Base-by-base conservation (phyloP, 192 early-diverging fungal species). In the Ambispora gerdemannii region DNA sequence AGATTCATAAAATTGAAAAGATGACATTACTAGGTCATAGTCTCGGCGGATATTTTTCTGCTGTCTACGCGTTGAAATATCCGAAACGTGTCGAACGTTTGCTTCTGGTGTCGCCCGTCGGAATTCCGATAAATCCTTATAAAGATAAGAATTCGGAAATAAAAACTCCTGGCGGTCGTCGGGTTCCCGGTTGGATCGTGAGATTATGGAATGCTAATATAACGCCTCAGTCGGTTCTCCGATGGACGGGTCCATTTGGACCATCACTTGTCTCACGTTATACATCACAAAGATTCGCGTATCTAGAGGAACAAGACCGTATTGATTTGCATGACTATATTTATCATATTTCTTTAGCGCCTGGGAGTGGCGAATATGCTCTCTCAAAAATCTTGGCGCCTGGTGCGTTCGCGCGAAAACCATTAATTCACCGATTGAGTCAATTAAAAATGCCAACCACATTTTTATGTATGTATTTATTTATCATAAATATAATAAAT, bases 11-110 rank as follows among this genome's bases (percentile, higher is more conserved):
- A 20, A 85, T 96, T 72, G 88, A 93, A 60, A 90, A 86, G 67
- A 92, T 96, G 88, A 88, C 89, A 7, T 76, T 98, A 53, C 78
- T 89, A 33, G 95, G 93, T 3, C 93, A 95, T 75, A 89, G 86
- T 59, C 84, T 95, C 24, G 93, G 93, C 32, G 96, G 94, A 4
- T 98, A 96, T 77, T 84, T 98, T 72, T 84, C 89, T 4, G 69
- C 89, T 0, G 82, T 84, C 6, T 98, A 98, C 72, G 91, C 96
- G 4, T 77, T 95, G 24, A 90, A 91, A 69, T 90, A 96, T 72
- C 94, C 95, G 2, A 77, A 92, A 30, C 85, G 84, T 6, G 93
- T 98, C 31, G 89, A 92, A 67, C 90, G 90, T 64, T 82, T 98
- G 36, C 88, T 97, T 35, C 83, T 98, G 20, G 85, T 60, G 13